Base-by-base conservation (phyloP, 2,329 filamentous ascomycete species). In the Dactylellina cionopaga region DNA sequence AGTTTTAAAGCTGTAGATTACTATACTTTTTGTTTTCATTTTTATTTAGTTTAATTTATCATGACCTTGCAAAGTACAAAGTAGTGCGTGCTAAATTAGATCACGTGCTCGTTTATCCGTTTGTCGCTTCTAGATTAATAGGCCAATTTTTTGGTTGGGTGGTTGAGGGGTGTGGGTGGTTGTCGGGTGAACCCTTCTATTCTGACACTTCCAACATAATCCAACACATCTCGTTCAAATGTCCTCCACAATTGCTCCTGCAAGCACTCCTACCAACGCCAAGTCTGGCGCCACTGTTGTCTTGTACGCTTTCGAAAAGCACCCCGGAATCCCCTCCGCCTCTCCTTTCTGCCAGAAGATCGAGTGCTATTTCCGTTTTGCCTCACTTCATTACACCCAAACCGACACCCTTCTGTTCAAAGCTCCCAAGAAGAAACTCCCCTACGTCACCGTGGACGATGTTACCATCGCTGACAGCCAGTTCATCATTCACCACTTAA, bases 391-490 rank as follows among this genome's bases (percentile, higher is more conserved):
- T 5, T 74, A 74, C 41, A 46, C 13, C 13, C 62, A 74, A 43
- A 31, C 33, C n/a, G 54, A 68, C 24, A 52, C 69, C 5, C 54
- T 74, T 17, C 69, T 62, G 1, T 58, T 49, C 51, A 68, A 63
- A 25, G 69, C 69, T 27, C 69, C 69, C 17, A 74, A 74, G 44
- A 63, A 63, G 39, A 74, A 74, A 31, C 46, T 74, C 24, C 69
- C 69, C 2, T 74, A 62, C 17, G 56, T 62, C 29, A 13, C 47
- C 19, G 46, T 66, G 25, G 56, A 63, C 29, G 55, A 33, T 9
- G 33, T 46, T 37, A 54, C 58, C 39, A 33, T 74, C 27, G 35
- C 62, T 0, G 69, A 74, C 47, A 62, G 41, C 11, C 52, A 60
- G 17, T 74, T 74, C 49, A 74, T 74, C 19, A 19, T 74, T 15